Base-by-base conservation (phyloP, 179 eudicot species). In the Actinidia polygama region DNA sequence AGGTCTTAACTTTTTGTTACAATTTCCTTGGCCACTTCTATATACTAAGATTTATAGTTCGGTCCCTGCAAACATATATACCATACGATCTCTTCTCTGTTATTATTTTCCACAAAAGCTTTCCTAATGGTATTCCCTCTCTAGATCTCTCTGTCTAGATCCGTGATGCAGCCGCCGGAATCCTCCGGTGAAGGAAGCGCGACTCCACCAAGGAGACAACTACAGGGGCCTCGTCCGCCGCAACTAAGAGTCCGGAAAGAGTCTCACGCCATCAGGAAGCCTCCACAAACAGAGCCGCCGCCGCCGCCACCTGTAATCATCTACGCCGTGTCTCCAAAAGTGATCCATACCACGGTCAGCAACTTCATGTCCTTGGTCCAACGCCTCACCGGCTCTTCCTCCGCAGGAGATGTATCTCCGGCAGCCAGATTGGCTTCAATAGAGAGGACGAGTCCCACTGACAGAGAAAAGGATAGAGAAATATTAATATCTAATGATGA, bases 141-240 rank as follows among this genome's bases (percentile, higher is more conserved):
- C 14, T 12, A 16, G 11, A 36, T 8, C 3, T 18, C 53, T 8
- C 7, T 18, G 26, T 10, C 19, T 30, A 40, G 15, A 46, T 6
- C 51, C 15, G 10, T 16, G 19, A 87, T 87, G 88, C 84, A 89
- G 68, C 85, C 68, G 40, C 88, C 81, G 84, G 87, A 82, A 3
- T 61, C 61, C 81, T 77, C 80, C 82, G 64, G 8, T 84, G 85
- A 84, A 73, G 82, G 64, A 77, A 81, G 84, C 47, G 78, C 91
- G 6, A 81, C 89, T 5, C 85, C 92, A 14, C 80, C 80, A 6
- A 87, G 84, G 26, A 89, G 85, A 78, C 88, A 89, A 19, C 88
- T 95, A 8, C 96, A 91, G 55, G 98, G 98, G 10, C 96, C 96
- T 1, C 90, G 97, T 0, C 98, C 98, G 1, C 40, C 97, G 10